Evolutionary conservation across 2,329 filamentous ascomycete species (phyloP).

Genomic region (Gremmenia infestans): DNA sequence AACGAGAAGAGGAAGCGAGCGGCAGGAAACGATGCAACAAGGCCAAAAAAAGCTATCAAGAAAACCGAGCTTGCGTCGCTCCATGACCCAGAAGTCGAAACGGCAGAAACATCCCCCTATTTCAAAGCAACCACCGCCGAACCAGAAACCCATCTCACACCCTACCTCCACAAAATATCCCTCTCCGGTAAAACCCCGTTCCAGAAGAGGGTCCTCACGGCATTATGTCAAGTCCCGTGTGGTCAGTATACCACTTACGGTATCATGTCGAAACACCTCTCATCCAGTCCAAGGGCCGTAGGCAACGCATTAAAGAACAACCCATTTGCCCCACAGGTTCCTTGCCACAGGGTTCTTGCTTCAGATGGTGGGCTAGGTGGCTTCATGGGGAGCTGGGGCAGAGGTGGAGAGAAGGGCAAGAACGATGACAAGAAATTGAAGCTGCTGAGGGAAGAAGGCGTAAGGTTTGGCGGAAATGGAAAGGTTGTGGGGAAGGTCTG

Average conservation of each 20-base stretch:
- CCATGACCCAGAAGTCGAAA: not conserved
- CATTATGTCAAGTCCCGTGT: constrained; percentile 70
- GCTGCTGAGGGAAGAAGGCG: constrained; percentile 58
- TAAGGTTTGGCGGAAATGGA: constrained; percentile 56
- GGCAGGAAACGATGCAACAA: not conserved
- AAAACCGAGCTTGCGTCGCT: not conserved
- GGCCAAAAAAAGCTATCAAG: not conserved
- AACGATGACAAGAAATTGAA: constrained; percentile 56
- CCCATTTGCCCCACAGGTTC: constrained; percentile 76
- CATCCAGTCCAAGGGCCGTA: constrained; percentile 69
- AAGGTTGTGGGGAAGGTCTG: constrained; percentile 47
- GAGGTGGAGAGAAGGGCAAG: constrained; percentile 56
- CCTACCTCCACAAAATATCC: constrained; percentile 23
- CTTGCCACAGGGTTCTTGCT: constrained; percentile 76
- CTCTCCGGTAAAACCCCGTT: constrained; percentile 40
- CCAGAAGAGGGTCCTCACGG: constrained; percentile 62
- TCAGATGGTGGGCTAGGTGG: constrained; percentile 66
- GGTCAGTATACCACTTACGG: constrained; percentile 77
- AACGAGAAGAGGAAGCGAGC: constrained; percentile 2
- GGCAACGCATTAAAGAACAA: constrained; percentile 74
- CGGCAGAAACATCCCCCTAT: not conserved
- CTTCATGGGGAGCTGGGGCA: constrained; percentile 55
- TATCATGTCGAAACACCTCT: constrained; percentile 60
- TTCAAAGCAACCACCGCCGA: not conserved
- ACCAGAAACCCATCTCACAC: constrained; percentile 11